Percentiles rank a stretch among this genome's conserved stretches.
phyloP scores from a whole-genome alignment of 257 asterid species.

The Nicotiana attenuata region DNA sequence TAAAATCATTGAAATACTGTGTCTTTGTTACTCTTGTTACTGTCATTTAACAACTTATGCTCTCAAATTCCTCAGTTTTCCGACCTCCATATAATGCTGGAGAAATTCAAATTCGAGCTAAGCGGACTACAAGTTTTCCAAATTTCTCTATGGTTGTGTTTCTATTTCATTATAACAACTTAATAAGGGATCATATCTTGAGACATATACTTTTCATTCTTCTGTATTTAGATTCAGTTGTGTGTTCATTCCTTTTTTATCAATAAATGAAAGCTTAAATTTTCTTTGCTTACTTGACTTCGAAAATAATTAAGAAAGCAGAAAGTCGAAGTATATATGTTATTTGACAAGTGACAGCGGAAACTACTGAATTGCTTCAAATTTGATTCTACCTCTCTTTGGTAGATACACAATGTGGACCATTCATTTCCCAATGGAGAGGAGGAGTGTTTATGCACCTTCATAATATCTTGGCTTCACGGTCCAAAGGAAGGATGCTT shows the following conservation, averaged over 20 bases:
- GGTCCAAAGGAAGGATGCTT: slow-evolving; percentile 43
- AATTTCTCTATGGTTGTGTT: no score
- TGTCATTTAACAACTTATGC: not conserved
- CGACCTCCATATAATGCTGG: not conserved
- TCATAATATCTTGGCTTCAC: slow-evolving; percentile 45
- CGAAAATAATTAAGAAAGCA: not conserved
- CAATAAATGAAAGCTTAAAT: not conserved
- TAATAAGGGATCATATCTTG: no score
- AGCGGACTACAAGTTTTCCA: no score
- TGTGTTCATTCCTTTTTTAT: not conserved
- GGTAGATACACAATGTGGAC: slow-evolving; percentile 34
- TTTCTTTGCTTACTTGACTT: not conserved
- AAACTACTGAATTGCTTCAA: not conserved
- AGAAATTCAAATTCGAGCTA: not conserved
- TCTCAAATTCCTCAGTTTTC: not conserved
- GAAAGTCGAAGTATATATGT: not conserved
- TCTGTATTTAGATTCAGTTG: not conserved
- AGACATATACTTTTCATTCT: not conserved
- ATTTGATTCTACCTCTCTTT: not conserved
- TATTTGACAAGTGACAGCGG: not conserved
- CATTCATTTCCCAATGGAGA: slow-evolving; percentile 38
- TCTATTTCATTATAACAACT: no score
- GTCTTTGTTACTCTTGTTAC: not conserved
- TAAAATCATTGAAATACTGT: not conserved
- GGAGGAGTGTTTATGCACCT: slow-evolving; percentile 56